phyloP scores from a whole-genome alignment of 768 basidiomycete genomes.

The Lactarius pseudohatsudake region DNA sequence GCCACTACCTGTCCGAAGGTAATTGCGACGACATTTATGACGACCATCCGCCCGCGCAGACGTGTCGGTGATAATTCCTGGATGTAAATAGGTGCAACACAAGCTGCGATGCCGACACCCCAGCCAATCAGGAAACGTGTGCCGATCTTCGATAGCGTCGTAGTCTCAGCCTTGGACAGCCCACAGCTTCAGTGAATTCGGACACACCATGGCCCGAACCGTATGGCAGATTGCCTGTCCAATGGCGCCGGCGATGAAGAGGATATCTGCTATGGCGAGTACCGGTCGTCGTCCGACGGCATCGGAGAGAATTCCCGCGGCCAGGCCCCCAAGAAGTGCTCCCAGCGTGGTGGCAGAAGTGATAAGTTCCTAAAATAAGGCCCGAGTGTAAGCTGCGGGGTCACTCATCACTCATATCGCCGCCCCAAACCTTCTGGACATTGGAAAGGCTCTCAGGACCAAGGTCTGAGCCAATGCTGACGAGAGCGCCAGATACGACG shows the following conservation, averaged over 20 bases:
- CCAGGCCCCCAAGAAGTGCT: slow-evolving; percentile 72
- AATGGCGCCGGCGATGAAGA: slow-evolving; percentile 75
- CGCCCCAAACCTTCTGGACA: slow-evolving; percentile 55
- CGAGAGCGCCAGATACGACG: slow-evolving; percentile 77
- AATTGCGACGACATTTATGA: slow-evolving; percentile 80
- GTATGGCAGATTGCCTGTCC: slow-evolving; percentile 68
- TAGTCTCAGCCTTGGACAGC: background rate
- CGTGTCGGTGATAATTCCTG: slow-evolving; percentile 79
- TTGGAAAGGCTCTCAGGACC: slow-evolving; percentile 56
- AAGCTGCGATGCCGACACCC: slow-evolving; percentile 74
- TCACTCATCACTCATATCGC: background rate
- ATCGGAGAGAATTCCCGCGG: slow-evolving; percentile 68
- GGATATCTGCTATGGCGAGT: slow-evolving; percentile 62
- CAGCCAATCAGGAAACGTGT: slow-evolving; percentile 74
- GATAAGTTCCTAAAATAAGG: slow-evolving; percentile 61
- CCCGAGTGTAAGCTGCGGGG: background rate
- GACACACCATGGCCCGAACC: slow-evolving; percentile 65
- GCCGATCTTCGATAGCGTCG: slow-evolving; percentile 50
- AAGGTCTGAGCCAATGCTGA: slow-evolving; percentile 67
- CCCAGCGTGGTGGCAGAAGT: slow-evolving; percentile 78
- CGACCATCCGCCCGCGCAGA: slow-evolving; percentile 74
- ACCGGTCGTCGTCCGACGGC: slow-evolving; percentile 66
- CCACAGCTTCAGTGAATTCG: background rate
- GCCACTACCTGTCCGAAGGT: slow-evolving; percentile 80
- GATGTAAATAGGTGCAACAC: slow-evolving; percentile 80